Base-by-base conservation (phyloP, 495 filamentous ascomycete species). In the Penicillium silybi region DNA sequence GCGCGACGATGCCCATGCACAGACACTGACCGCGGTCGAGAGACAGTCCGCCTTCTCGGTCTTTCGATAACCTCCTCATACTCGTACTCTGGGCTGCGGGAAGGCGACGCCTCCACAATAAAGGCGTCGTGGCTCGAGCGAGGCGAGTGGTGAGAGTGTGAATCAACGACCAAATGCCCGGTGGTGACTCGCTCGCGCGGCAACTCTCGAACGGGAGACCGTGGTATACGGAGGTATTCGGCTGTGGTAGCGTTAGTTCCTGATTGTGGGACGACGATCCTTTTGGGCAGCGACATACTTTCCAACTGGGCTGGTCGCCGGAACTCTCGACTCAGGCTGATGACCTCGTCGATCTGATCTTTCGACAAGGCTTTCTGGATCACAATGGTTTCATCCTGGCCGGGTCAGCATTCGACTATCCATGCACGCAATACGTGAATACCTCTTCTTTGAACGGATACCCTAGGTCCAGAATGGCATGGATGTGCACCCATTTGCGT, bases 371-470 rank as follows among this genome's bases (percentile, higher is more conserved):
- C 91, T 54, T 85, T 83, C 58, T 84, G 81, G 16, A 96, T 85
- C 52, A 95, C 78, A 61, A 92, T 80, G 44, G 82, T 82, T 43
- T 87, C 84, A 35, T 85, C 89, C 88, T 95, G 8, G 34, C 23
- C 34, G 39, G 16, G 29, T 23, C n/a, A 27, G 13, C n/a, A 20
- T 17, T 15, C 7, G 17, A 11, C n/a, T 13, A 20, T 42, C 38
- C 32, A 32, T 11, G 10, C 2, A 32, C 20, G 16, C 2, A 22
- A 43, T 13, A 20, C 50, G 35, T 18, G 41, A 55, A 46, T 71
- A 92, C 89, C 74, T 95, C 90, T 75, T 93, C 88, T 42, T 87
- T 78, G 62, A 83, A 95, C 2, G 90, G 89, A 73, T 95, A 95
- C 9, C 89, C 87, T 20, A 92, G 72, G 41, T 93, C 87, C 52